Percentiles rank a stretch among this genome's conserved stretches.
Evolutionary conservation across 805 yeast species (phyloP).

Genomic region (Zygosaccharomyces lentus): DNA sequence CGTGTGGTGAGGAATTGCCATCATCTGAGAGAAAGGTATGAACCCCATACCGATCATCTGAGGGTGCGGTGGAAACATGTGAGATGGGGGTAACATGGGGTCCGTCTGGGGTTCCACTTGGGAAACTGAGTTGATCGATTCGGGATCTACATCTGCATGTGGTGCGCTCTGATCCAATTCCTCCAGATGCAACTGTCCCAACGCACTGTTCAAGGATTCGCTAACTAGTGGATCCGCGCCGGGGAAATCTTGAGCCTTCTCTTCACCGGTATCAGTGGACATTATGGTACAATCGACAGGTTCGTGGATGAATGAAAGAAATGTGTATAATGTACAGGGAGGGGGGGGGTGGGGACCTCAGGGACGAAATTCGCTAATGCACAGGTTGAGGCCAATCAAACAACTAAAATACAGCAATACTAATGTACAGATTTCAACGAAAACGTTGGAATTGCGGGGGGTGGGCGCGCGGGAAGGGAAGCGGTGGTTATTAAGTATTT

Average conservation of each 20-base stretch:
- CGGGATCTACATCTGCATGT: not conserved
- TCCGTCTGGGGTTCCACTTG: constrained; percentile 2
- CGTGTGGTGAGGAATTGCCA: constrained; percentile 30
- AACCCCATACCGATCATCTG: constrained; percentile 33
- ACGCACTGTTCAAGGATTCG: constrained; percentile 30
- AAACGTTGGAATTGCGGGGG: constrained; percentile 2
- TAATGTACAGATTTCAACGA: constrained; percentile 13
- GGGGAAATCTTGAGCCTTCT: constrained; percentile 9
- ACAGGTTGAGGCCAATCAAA: constrained; percentile 2
- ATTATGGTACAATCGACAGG: constrained; percentile 3
- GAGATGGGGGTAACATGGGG: constrained; percentile 16
- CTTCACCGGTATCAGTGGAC: constrained; percentile 13
- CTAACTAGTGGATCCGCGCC: constrained; percentile 27
- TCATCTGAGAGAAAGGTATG: constrained; percentile 33
- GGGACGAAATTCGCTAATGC: not conserved
- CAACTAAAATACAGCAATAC: constrained; percentile 8
- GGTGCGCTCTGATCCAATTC: constrained; percentile 17
- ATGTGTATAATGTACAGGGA: constrained; percentile 6
- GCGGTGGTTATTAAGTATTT: not conserved
- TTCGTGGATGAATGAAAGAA: too few species aligned
- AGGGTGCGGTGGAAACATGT: constrained; percentile 21
- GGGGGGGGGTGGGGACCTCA: not conserved
- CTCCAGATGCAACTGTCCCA: constrained; percentile 33
- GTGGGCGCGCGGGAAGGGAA: not conserved
- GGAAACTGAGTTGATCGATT: not conserved